phyloP scores from a whole-genome alignment of 2,329 filamentous ascomycete genomes.

The Dactylella cylindrospora region DNA sequence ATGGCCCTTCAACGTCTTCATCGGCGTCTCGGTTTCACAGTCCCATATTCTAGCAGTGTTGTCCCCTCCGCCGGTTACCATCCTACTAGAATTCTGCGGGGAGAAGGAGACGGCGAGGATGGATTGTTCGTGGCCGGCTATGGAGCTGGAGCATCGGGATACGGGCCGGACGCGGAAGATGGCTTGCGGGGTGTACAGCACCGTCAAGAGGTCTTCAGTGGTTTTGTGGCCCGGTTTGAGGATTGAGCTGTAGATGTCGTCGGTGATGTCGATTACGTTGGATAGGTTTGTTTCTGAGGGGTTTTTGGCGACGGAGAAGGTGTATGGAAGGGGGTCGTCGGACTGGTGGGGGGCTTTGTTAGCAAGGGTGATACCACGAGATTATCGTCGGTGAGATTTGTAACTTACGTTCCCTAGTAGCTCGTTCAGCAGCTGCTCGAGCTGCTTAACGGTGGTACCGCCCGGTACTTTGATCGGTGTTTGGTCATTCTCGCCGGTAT shows the following conservation, averaged over 20 bases:
- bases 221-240: conserved; percentile 55
- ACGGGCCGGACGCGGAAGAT: conserved; percentile 92
- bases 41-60: conserved; percentile 45
- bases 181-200: conserved; percentile 76
- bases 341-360: conserved; percentile 38
- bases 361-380: background rate
- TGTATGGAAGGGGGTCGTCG: conserved; percentile 48
- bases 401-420: conserved; percentile 47
- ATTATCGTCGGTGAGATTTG: background rate
- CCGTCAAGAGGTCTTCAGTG: conserved; percentile 64
- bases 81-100: conserved; percentile 17
- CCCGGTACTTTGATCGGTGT: conserved; percentile 48
- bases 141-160: conserved; percentile 74
- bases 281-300: conserved; percentile 45
- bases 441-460: conserved; percentile 47
- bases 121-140: conserved; percentile 37
- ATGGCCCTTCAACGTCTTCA: conserved; percentile 63
- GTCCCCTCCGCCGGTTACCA: conserved; percentile 67
- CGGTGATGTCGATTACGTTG: conserved; percentile 48
- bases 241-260: conserved; percentile 49
- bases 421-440: conserved; percentile 48
- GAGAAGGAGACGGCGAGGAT: conserved; percentile 42
- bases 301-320: conserved; percentile 48
- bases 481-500: conserved; percentile 47
- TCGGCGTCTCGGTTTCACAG: conserved; percentile 60